Conservation (phyloP, 1,284 basidiomycete species). For the Fomitiporia mediterranea region DNA sequence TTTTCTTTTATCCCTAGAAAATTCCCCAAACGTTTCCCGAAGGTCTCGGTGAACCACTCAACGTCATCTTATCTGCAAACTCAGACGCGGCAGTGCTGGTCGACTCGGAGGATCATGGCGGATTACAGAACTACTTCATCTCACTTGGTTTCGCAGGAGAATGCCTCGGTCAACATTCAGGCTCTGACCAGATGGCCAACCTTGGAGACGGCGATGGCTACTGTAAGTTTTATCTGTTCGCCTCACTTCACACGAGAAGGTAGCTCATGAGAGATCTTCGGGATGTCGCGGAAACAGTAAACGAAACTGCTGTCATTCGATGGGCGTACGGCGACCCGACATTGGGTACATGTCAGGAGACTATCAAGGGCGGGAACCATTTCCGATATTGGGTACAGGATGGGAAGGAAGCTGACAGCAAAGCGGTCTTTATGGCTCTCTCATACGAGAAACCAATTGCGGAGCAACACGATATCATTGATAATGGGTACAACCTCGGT, state of each 20-base stretch:
- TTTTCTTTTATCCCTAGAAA: constrained; percentile 32
- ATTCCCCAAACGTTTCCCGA: constrained; percentile 61
- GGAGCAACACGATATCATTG: constrained; percentile 51
- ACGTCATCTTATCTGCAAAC: constrained; percentile 78
- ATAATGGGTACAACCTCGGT: constrained; percentile 59
- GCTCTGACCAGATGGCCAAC: constrained; percentile 68
- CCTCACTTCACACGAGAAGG: background rate
- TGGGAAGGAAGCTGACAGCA: constrained; percentile 56
- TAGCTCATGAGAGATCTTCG: background rate
- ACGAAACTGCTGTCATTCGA: constrained; percentile 74
- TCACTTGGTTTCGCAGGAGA: constrained; percentile 69
- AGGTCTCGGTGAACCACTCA: constrained; percentile 87
- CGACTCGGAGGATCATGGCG: constrained; percentile 59
- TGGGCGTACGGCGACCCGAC: constrained; percentile 76
- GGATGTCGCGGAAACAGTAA: constrained; percentile 42
- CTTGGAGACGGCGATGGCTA: constrained; percentile 81
- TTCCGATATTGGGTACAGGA: constrained; percentile 88
- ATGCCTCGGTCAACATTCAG: constrained; percentile 80
- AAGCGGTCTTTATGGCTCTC: constrained; percentile 80
- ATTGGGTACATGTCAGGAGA: constrained; percentile 80
- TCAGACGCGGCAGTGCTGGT: constrained; percentile 74
- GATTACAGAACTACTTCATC: constrained; percentile 70
- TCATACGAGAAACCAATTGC: constrained; percentile 69
- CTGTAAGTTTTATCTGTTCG: constrained; percentile 36
- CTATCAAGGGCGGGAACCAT: constrained; percentile 85